Conservation (phyloP, 1,284 basidiomycete species). For the Puccinia sorghi region DNA sequence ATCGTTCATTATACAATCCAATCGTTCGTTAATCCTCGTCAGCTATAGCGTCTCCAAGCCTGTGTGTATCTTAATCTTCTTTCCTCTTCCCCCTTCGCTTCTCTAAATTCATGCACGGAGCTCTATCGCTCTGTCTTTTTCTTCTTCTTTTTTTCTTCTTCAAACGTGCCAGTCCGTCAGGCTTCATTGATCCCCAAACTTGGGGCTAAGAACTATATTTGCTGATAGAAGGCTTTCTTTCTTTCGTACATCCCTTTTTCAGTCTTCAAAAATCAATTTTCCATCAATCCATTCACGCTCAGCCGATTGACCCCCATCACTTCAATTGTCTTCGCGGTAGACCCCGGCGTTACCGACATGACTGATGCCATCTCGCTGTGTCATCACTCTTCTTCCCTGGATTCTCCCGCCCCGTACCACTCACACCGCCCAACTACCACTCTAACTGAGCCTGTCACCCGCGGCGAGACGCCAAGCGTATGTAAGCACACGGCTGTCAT, state of each 20-base stretch:
- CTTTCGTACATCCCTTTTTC: not conserved
- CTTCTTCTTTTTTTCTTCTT: not conserved
- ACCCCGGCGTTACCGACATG: not conserved
- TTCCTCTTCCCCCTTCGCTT: not conserved
- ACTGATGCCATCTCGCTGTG: conserved; percentile 14
- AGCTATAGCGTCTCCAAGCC: not conserved
- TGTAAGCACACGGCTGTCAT: conserved; percentile 7
- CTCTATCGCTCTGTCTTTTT: not conserved
- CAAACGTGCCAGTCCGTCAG: not conserved
- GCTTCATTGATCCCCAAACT: conserved; percentile 1
- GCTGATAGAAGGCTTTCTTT: conserved; percentile 1
- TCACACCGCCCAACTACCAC: conserved; percentile 4
- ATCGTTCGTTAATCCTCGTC: not conserved
- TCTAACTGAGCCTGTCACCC: conserved; percentile 9
- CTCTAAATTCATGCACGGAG: not conserved
- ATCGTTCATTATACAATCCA: conserved; percentile 7
- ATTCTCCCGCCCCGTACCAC: conserved; percentile 11
- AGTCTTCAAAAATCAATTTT: conserved; percentile 8
- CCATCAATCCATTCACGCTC: not conserved
- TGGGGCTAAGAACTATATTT: not conserved
- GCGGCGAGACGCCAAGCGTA: conserved; percentile 12
- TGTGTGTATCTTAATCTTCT: not conserved
- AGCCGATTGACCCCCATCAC: not conserved
- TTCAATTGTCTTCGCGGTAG: not conserved
- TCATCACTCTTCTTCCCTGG: conserved; percentile 13